Conservation (phyloP, 768 basidiomycete genomes). For the Leccinum truebloodii region DNA sequence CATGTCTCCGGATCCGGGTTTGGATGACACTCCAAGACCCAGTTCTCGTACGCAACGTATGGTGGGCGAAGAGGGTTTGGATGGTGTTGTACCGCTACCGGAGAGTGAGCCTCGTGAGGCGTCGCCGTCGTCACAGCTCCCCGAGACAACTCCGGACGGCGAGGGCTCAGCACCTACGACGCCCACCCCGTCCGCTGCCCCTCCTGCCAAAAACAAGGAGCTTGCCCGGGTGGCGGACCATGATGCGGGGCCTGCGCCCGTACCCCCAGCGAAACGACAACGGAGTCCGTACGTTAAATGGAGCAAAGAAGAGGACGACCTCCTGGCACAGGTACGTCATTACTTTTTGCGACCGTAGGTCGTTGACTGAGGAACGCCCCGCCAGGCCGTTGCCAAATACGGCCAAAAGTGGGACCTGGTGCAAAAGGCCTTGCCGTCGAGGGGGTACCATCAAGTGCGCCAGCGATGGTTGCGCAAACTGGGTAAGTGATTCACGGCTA, state of each 20-base stretch:
- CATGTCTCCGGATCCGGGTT: not conserved
- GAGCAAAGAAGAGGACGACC: conserved; percentile 44
- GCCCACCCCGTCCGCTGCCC: not conserved
- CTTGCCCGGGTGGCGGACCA: conserved; percentile 32
- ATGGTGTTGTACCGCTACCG: not conserved
- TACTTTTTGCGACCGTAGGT: not conserved
- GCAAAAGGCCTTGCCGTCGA: conserved; percentile 40
- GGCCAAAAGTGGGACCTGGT: conserved; percentile 43
- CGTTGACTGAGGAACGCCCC: not conserved
- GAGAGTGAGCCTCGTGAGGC: conserved; percentile 12
- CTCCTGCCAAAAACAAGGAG: conserved; percentile 20
- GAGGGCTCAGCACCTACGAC: conserved; percentile 1
- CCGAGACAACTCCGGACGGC: conserved; percentile 10
- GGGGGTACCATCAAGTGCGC: conserved; percentile 45
- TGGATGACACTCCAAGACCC: conserved; percentile 24
- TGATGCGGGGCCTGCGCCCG: conserved; percentile 12
- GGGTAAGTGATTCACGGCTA: conserved; percentile 23
- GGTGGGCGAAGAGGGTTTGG: not conserved
- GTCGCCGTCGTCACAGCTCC: conserved; percentile 1
- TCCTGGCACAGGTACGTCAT: conserved; percentile 37
- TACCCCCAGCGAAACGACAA: conserved; percentile 33
- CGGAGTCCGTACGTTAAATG: conserved; percentile 44
- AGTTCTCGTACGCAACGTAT: conserved; percentile 5
- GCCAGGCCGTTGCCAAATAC: conserved; percentile 40
- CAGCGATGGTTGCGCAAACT: conserved; percentile 45